Evolutionary conservation across 768 basidiomycete genomes (phyloP), one percentile per base, ranked within the genome.

Genomic region (Austroboletus festivus): DNA sequence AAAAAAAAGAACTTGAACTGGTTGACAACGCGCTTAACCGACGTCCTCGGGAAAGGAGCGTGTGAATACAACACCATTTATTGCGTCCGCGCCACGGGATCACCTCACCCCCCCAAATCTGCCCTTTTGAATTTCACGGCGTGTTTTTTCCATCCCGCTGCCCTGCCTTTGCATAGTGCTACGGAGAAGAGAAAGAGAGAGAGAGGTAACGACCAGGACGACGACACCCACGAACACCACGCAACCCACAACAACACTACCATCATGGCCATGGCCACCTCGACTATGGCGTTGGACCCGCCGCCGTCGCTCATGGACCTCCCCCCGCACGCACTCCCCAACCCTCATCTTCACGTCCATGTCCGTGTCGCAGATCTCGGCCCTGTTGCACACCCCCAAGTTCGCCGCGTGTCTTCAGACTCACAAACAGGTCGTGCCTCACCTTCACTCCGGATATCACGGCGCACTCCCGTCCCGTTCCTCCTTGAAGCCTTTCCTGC

Each of bases 401-500:
- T 47, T 38, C 49, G 45, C 22, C 61, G 63, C 23, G 59, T 63
- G 8, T 64, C 63, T 26, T 65, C 63, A 20, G 63, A 64, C 12
- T 61, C 61, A 4, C 56, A 61, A 34, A 7, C 54, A 9, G 62
- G 60, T 13, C 61, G 61, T 39, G 52, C 62, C 16, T 64, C 63
- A 1, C 61, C 64, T 5, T 41, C 61, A 8, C 39, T 54, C 22
- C 57, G 67, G 18, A 38, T 64, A 48, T 49, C 63, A n/a, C 68
- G 65, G 7, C 68, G 64, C 38, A 62, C 60, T 2, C 59, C 59
- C 1, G 62, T 63, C 1, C 73, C 73, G 13, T 67, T 60, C 44
- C 66, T 64, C 19, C 71, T 68, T 38, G 71, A 68, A 44, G 64
- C 73, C 4, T 73, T 71, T 19, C 69, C 72, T 11, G 57, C 55